Conservation (phyloP, 495 filamentous ascomycete species). For the Penicillium goetzii region DNA sequence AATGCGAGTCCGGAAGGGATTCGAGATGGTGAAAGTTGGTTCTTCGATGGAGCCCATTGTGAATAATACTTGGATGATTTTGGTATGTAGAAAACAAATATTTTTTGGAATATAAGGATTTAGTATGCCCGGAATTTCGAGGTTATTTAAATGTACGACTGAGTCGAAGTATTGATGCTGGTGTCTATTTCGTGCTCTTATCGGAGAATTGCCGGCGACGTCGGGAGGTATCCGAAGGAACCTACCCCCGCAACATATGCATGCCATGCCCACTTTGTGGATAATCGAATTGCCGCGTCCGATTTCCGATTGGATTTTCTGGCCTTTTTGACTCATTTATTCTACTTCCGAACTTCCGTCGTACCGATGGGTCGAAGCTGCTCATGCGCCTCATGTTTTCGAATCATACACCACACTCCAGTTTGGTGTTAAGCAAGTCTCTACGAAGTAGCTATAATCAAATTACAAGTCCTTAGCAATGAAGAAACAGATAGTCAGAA, state of each 20-base stretch:
- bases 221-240: background rate
- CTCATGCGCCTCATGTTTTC: too few relatives aligned
- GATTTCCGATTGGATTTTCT: background rate
- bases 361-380: too few relatives aligned
- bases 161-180: background rate
- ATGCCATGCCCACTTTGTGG: background rate
- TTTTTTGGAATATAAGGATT: background rate
- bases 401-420: too few relatives aligned
- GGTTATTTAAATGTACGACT: background rate
- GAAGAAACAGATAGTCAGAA: too few relatives aligned
- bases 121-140: background rate
- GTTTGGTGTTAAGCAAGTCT: too few relatives aligned
- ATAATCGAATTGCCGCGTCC: background rate
- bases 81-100: background rate
- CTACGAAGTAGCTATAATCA: too few relatives aligned
- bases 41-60: constrained; percentile 31
- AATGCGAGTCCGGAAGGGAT: constrained; percentile 34
- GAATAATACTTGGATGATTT: background rate
- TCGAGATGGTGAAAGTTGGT: constrained; percentile 21
- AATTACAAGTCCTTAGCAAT: too few relatives aligned
- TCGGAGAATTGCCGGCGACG: background rate
- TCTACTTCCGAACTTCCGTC: too few relatives aligned
- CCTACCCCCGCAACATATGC: background rate
- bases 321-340: background rate
- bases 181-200: background rate